Evolutionary conservation across 2,329 filamentous ascomycete species (phyloP).

Genomic region (Acephala macrosclerotiorum): DNA sequence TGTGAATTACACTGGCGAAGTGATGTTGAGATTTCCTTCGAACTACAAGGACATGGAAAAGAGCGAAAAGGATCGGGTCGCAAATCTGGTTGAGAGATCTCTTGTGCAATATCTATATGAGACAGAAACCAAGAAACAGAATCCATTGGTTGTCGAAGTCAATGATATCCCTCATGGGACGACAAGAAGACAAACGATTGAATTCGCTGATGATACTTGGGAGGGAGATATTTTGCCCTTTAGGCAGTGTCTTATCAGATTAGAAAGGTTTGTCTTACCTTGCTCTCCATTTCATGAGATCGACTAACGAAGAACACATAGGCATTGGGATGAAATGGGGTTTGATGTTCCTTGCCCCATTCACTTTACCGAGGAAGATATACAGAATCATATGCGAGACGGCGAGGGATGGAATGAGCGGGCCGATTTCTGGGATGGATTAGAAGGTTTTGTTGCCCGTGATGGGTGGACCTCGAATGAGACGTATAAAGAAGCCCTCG

Average conservation of each 20-base stretch:
- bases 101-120: slow-evolving; percentile 42
- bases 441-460: slow-evolving; percentile 45
- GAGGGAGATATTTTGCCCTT: slow-evolving; percentile 45
- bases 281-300: slow-evolving; percentile 11
- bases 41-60: slow-evolving; percentile 37
- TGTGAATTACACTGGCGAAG: slow-evolving; percentile 42
- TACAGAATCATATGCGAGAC: slow-evolving; percentile 34
- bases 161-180: slow-evolving; percentile 38
- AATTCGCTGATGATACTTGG: slow-evolving; percentile 44
- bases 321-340: slow-evolving; percentile 44
- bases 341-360: slow-evolving; percentile 42
- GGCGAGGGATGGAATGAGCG: slow-evolving; percentile 43
- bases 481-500: slow-evolving; percentile 45
- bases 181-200: slow-evolving; percentile 40
- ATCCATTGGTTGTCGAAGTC: slow-evolving; percentile 40
- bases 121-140: slow-evolving; percentile 40
- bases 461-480: slow-evolving; percentile 49
- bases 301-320: slow-evolving; percentile 29
- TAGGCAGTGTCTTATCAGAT: slow-evolving; percentile 42
- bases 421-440: slow-evolving; percentile 46
- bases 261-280: slow-evolving; percentile 32
- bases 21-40: slow-evolving; percentile 41
- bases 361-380: slow-evolving; percentile 33
- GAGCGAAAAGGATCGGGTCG: slow-evolving; percentile 37
- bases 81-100: slow-evolving; percentile 36